Evolutionary conservation across 78 protist genomes (phyloP).

Genomic region (Planoprotostelium fungivorum): DNA sequence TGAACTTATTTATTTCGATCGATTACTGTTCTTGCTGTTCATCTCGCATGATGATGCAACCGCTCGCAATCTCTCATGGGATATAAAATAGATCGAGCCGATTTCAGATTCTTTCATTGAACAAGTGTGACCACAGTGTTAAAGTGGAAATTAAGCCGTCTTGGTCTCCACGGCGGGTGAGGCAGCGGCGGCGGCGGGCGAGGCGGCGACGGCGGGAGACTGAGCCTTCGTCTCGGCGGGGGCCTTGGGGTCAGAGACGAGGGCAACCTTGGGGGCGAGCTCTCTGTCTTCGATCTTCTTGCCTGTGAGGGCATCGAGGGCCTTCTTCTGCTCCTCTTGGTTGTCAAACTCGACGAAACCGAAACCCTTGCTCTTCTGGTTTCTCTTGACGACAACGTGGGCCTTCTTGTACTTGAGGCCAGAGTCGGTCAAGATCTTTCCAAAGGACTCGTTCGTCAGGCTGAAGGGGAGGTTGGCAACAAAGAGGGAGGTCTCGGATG

Average conservation of each 20-base stretch:
- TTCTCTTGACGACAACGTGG: slow-evolving; percentile 37
- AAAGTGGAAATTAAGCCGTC: neutral
- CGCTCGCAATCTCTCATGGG: too few relatives aligned
- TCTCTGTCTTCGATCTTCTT: slow-evolving; percentile 34
- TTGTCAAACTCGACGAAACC: slow-evolving; percentile 68
- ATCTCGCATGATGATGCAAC: too few relatives aligned
- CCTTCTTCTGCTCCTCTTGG: slow-evolving; percentile 34
- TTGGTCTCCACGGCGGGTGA: neutral
- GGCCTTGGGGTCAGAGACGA: slow-evolving; percentile 11
- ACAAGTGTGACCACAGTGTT: too few relatives aligned
- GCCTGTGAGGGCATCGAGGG: slow-evolving; percentile 31
- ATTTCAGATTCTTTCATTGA: too few relatives aligned
- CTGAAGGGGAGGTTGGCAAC: slow-evolving; percentile 64
- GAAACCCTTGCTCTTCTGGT: slow-evolving; percentile 51
- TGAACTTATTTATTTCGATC: too few relatives aligned
- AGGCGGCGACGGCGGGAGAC: slow-evolving; percentile 13
- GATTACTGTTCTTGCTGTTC: too few relatives aligned
- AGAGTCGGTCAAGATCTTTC: slow-evolving; percentile 42
- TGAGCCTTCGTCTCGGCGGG: too few relatives aligned
- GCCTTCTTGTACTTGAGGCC: slow-evolving; percentile 52
- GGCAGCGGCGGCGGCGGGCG: slow-evolving; percentile 11
- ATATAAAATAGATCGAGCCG: too few relatives aligned
- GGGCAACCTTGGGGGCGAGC: slow-evolving; percentile 42
- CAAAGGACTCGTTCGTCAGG: slow-evolving; percentile 27
- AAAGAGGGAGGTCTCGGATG: slow-evolving; percentile 49